Conservation (phyloP, 208 protist genomes). For the Crithidia expoeki region DNA sequence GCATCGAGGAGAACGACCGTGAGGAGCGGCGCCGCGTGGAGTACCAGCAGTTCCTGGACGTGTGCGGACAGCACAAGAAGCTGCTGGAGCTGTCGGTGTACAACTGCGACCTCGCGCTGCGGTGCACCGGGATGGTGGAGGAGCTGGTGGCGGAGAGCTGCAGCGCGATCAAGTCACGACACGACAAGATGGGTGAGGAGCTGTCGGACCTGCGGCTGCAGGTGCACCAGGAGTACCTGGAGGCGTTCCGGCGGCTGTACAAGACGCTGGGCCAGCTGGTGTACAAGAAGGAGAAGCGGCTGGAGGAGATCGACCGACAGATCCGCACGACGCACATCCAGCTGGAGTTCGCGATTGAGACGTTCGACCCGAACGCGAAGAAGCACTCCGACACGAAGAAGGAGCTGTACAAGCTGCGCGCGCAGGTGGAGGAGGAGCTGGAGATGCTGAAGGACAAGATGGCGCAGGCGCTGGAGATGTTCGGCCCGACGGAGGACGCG, state of each 20-base stretch:
- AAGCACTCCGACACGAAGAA: constrained; percentile 82
- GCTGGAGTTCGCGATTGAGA: constrained; percentile 81
- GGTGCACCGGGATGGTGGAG: constrained; percentile 72
- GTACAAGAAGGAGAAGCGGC: constrained; percentile 78
- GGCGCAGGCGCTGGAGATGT: constrained; percentile 53
- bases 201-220: constrained; percentile 67
- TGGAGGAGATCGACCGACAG: constrained; percentile 81
- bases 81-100: constrained; percentile 83
- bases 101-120: constrained; percentile 80
- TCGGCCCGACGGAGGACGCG: constrained; percentile 15
- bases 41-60: constrained; percentile 82
- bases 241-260: constrained; percentile 79
- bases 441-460: constrained; percentile 79
- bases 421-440: constrained; percentile 79
- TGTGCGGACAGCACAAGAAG: constrained; percentile 82
- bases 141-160: constrained; percentile 77
- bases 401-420: constrained; percentile 77
- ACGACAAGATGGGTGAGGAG: constrained; percentile 78
- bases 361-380: constrained; percentile 82
- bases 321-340: constrained; percentile 80
- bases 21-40: constrained; percentile 82
- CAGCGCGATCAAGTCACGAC: constrained; percentile 69
- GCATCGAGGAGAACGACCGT: constrained; percentile 83
- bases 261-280: constrained; percentile 78
- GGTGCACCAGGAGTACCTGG: constrained; percentile 85